phyloP scores from a whole-genome alignment of 306 rosid genomes.

The Gastrolobium bilobum region DNA sequence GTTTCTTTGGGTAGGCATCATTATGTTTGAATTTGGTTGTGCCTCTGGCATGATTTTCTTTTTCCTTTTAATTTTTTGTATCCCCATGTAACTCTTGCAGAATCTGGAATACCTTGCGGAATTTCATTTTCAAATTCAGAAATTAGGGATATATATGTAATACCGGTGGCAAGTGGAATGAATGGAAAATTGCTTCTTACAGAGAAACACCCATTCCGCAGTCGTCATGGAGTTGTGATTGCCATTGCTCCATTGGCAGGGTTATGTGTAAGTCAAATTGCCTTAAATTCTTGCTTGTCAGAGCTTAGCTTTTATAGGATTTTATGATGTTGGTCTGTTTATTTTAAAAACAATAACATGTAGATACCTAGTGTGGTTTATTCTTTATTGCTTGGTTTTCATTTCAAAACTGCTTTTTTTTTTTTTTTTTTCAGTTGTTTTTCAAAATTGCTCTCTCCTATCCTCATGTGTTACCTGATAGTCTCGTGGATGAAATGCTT shows the following conservation, averaged over 20 bases:
- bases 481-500: constrained; percentile 6
- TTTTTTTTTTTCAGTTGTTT: background rate
- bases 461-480: constrained; percentile 32
- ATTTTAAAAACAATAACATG: constrained; percentile 21
- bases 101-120: constrained; percentile 73
- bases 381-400: constrained; percentile 40
- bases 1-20: constrained; percentile 76
- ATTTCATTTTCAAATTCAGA: constrained; percentile 88
- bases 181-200: constrained; percentile 75
- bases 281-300: constrained; percentile 30
- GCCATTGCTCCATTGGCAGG: constrained; percentile 91
- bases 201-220: constrained; percentile 87
- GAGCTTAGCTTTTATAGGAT: constrained; percentile 18
- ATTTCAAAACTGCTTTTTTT: background rate
- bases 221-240: constrained; percentile 85
- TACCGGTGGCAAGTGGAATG: constrained; percentile 64
- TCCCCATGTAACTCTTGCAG: constrained; percentile 54
- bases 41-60: constrained; percentile 36
- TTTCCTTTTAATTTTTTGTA: constrained; percentile 12
- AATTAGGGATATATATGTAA: constrained; percentile 72
- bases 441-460: background rate
- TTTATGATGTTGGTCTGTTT: constrained; percentile 30
- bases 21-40: constrained; percentile 36
- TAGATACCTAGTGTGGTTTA: background rate
- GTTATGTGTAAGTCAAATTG: constrained; percentile 66